Evolutionary conservation across 2,329 filamentous ascomycete species (phyloP), one percentile per base, ranked within the genome.

Genomic region (Penicillium olsonii): DNA sequence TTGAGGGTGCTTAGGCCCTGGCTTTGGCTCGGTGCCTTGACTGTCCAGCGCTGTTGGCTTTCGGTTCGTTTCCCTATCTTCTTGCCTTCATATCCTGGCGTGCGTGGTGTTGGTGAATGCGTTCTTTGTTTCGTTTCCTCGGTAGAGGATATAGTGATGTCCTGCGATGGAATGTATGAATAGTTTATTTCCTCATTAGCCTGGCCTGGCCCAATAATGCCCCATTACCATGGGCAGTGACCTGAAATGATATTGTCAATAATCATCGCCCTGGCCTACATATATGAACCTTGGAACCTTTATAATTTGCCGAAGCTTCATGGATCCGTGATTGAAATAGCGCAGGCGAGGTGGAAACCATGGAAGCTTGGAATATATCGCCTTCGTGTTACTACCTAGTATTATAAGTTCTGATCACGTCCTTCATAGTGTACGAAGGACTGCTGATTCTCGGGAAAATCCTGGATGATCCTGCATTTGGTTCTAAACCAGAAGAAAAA

Each of bases 131-230:
- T 37, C 34, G 42, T 37, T 39, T 46, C 19, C 44, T 33, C 39
- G 27, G 11, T 37, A 19, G 27, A 29, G 39, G 29, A 31, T 31
- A n/a, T 6, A n/a, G 29, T 31, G 29, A 31, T 20, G 44, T 24
- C 17, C 34, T 38, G 45, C 48, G 34, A 54, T 41, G 49, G 48
- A 53, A 39, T 61, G 53, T 61, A 61, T 40, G 57, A 60, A 58
- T 58, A 57, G 41, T 27, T 31, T 38, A 22, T 49, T 48, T 44
- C 19, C 39, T 34, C n/a, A n/a, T 18, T 37, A 17, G 20, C 38
- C 15, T 51, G n/a, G 24, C 8, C 31, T 39, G 22, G 29, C n/a
- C 15, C 37, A 31, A 33, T 37, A 41, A 34, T 15, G 24, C 20
- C 22, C 38, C 41, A 40, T 22, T 18, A 29, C 15, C n/a, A 18